phyloP scores from a whole-genome alignment of 805 yeast species.

The Starmerella apis region DNA sequence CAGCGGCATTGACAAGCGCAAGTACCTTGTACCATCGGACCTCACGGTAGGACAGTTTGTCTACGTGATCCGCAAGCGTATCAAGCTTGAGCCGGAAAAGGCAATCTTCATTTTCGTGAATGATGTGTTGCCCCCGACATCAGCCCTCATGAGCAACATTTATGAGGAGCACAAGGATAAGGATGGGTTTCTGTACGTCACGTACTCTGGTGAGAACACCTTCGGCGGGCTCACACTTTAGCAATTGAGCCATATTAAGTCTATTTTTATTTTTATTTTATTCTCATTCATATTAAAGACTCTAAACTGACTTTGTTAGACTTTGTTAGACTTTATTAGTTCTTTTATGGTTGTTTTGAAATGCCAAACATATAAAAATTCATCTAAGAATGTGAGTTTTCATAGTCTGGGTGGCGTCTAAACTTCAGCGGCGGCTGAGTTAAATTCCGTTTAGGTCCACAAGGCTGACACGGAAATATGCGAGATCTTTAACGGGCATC shows the following conservation, averaged over 20 bases:
- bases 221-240: conserved; percentile 47
- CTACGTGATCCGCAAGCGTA: conserved; percentile 91
- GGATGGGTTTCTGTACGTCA: conserved; percentile 91
- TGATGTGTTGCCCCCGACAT: conserved; percentile 95
- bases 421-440: too few species aligned
- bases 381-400: too few species aligned
- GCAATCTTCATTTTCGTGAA: conserved; percentile 96
- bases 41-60: conserved; percentile 97
- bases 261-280: not conserved
- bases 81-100: conserved; percentile 91
- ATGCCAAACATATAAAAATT: too few species aligned
- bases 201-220: conserved; percentile 95
- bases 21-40: conserved; percentile 92
- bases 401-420: too few species aligned
- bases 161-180: conserved; percentile 96
- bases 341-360: too few species aligned
- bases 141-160: conserved; percentile 88
- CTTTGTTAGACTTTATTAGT: not conserved
- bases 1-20: conserved; percentile 92
- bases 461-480: too few species aligned
- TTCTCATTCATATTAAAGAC: not conserved
- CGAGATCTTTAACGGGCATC: too few species aligned
- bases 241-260: not conserved
- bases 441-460: too few species aligned
- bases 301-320: not conserved